Percentiles rank a stretch among this genome's conserved stretches.
Evolutionary conservation across 2,329 filamentous ascomycete genomes (phyloP).

Genomic region (Madurella mycetomatis): DNA sequence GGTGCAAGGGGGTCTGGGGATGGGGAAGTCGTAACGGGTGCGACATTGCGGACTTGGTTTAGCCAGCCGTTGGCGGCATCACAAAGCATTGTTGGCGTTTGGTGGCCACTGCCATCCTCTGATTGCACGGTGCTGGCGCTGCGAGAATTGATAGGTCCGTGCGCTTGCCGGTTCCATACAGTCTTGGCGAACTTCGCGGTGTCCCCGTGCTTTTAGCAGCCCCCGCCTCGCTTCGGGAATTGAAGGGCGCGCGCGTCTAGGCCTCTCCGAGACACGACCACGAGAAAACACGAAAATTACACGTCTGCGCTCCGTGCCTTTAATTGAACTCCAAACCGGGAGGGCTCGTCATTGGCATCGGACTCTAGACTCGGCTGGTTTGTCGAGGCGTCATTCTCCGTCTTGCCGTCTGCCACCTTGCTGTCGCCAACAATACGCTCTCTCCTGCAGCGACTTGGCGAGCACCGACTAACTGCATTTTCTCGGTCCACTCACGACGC

Average conservation of each 20-base stretch:
- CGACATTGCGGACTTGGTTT: constrained; percentile 27
- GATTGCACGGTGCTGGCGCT: neutral
- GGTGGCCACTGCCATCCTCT: neutral
- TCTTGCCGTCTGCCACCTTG: neutral
- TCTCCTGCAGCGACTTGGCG: constrained; percentile 16
- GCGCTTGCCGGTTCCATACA: constrained; percentile 2
- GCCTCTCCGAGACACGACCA: constrained; percentile 15
- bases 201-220: neutral
- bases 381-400: neutral
- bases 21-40: constrained; percentile 32
- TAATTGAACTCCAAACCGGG: constrained; percentile 23
- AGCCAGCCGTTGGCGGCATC: neutral
- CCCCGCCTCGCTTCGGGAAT: too few species aligned
- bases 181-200: too few species aligned
- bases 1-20: constrained; percentile 33
- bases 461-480: neutral
- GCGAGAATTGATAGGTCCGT: neutral
- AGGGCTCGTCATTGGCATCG: neutral
- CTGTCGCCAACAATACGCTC: constrained; percentile 5
- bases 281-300: constrained; percentile 27
- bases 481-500: constrained; percentile 21
- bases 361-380: neutral
- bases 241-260: neutral
- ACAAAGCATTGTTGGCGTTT: neutral
- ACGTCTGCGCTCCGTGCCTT: constrained; percentile 20